phyloP scores from a whole-genome alignment of 257 asterid species.

The Nicotiana sylvestris region DNA sequence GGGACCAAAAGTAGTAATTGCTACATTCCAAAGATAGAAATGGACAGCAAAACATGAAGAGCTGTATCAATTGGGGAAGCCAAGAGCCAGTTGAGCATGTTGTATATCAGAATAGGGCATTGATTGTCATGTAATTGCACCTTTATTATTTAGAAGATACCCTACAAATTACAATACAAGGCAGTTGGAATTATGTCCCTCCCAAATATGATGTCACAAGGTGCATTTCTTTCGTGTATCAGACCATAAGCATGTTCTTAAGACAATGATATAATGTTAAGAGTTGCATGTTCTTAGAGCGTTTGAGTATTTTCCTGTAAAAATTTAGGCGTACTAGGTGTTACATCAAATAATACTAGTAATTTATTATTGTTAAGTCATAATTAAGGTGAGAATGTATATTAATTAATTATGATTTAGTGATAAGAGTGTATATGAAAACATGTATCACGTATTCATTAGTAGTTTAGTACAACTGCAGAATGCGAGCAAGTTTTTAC shows the following conservation, averaged over 20 bases:
- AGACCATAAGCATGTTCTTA: not conserved
- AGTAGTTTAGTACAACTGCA: no score
- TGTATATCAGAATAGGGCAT: not conserved
- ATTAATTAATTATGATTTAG: no score
- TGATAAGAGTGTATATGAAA: no score
- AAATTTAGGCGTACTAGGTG: no score
- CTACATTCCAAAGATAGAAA: not conserved
- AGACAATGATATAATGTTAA: no score
- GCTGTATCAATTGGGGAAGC: slow-evolving; percentile 1
- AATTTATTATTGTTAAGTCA: no score
- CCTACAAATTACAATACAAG: not conserved
- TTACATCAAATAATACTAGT: no score
- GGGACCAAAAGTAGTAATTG: slow-evolving; percentile 6
- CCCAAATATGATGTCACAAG: not conserved
- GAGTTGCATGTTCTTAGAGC: no score
- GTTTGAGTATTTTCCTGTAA: no score
- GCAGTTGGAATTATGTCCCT: not conserved
- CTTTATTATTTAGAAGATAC: not conserved
- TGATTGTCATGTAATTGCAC: not conserved
- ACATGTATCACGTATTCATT: no score
- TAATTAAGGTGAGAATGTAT: no score
- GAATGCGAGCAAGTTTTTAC: no score
- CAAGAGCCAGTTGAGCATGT: not conserved
- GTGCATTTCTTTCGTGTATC: not conserved
- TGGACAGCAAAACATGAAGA: not conserved